Evolutionary conservation across 2,329 filamentous ascomycete species (phyloP), one percentile per base, ranked within the genome.

Genomic region (Fusarium sp.): DNA sequence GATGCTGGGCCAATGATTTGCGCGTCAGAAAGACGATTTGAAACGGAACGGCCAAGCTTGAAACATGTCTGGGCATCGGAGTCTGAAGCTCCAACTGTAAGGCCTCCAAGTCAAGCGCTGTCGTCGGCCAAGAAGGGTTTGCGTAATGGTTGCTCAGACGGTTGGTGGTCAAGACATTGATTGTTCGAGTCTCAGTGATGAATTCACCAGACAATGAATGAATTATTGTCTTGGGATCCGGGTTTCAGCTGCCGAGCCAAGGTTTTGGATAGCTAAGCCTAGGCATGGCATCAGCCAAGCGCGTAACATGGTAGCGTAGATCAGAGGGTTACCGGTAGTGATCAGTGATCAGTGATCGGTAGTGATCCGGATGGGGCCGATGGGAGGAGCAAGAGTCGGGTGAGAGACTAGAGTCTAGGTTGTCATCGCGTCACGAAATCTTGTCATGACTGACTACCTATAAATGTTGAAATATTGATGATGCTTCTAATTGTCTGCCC

Each of bases 181-280:
- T n/a, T 12, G 34, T 37, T 37, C 10, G 10, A n/a, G 18, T n/a
- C 34, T 37, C 34, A 37, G 18, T 47, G 27, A 57, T 48, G 20
- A 24, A 42, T 34, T 42, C 14, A 16, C 7, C 29, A 30, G 32
- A 51, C 20, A 55, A 29, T 22, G 16, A 55, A 44, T 30, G n/a
- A 32, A 27, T 42, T n/a, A 12, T 41, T 48, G 53, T 66, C 42
- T 53, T 61, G 20, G 20, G 41, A 42, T 47, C 40, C 48, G 66
- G 59, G 27, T 57, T 64, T 65, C 72, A 75, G 71, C 67, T 73
- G 67, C 58, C 62, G 55, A 63, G 52, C 52, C 60, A 72, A 69
- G 73, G 34, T 20, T n/a, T n/a, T 12, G 24, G 13, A 41, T 41
- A 42, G 44, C 45, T 49, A 48, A 27, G 72, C 70, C 45, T 49